Evolutionary conservation across 495 filamentous ascomycete genomes (phyloP).

Genomic region (Cenococcum geophilum): DNA sequence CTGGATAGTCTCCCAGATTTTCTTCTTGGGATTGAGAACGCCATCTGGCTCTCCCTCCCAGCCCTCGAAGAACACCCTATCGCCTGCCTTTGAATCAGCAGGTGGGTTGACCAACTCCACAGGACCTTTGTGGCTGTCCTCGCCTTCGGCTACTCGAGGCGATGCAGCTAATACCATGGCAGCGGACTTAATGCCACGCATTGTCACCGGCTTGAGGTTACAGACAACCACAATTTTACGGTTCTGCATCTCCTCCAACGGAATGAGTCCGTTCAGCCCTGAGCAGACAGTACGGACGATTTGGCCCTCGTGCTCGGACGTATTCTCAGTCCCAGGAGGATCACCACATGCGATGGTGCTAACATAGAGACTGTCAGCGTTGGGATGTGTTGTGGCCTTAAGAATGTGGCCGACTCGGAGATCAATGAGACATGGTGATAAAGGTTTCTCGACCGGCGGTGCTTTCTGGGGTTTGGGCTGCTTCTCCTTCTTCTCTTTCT

Average conservation of each 20-base stretch:
- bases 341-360: slow-evolving; percentile 97
- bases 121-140: slow-evolving; percentile 78
- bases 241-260: slow-evolving; percentile 90
- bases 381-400: slow-evolving; percentile 88
- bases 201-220: slow-evolving; percentile 97
- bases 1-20: slow-evolving; percentile 94
- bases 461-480: slow-evolving; percentile 60
- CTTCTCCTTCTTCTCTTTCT: slow-evolving; percentile 77
- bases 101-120: slow-evolving; percentile 91
- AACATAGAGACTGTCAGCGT: slow-evolving; percentile 92
- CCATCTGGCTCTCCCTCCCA: slow-evolving; percentile 90
- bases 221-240: slow-evolving; percentile 91
- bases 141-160: slow-evolving; percentile 67
- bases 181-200: slow-evolving; percentile 91
- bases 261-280: slow-evolving; percentile 85
- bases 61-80: slow-evolving; percentile 87
- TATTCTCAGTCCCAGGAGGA: slow-evolving; percentile 76
- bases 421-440: slow-evolving; percentile 83
- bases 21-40: slow-evolving; percentile 96
- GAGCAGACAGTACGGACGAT: slow-evolving; percentile 93
- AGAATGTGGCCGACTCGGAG: slow-evolving; percentile 95
- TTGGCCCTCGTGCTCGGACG: slow-evolving; percentile 78
- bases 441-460: slow-evolving; percentile 56
- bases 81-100: slow-evolving; percentile 68
- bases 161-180: slow-evolving; percentile 98